phyloP scores from a whole-genome alignment of 2,329 filamentous ascomycete species.

The Talaromyces sp. region DNA sequence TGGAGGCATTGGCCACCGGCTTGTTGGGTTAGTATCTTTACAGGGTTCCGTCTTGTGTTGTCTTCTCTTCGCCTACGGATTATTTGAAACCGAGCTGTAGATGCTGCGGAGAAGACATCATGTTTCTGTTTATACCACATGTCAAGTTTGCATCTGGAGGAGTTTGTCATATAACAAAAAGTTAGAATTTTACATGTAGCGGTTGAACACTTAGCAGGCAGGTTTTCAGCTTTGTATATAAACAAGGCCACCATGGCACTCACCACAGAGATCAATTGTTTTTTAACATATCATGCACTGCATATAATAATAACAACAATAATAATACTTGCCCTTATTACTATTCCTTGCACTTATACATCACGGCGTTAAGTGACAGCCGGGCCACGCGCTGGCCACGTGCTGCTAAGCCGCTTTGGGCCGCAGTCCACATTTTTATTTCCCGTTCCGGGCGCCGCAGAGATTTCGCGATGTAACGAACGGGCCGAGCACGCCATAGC shows the following conservation, averaged over 20 bases:
- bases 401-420: not conserved
- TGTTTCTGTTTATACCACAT: not conserved
- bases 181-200: not conserved
- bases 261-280: not conserved
- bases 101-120: not conserved
- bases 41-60: slow-evolving; percentile 15
- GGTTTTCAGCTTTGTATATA: not conserved
- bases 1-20: slow-evolving; percentile 42
- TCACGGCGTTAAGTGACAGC: not conserved
- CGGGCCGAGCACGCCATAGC: not conserved
- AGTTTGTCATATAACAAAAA: not conserved
- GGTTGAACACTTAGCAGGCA: not conserved
- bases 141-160: not conserved
- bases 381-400: not conserved
- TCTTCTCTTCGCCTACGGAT: slow-evolving; percentile 9
- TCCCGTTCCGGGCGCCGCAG: not conserved
- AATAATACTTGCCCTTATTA: too few species aligned
- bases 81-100: not conserved
- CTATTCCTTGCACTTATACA: too few species aligned
- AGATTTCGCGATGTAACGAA: not conserved
- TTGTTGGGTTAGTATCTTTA: slow-evolving; percentile 22
- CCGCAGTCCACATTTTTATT: not conserved
- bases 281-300: not conserved
- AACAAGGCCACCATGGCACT: not conserved
- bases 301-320: too few species aligned